Percentiles rank a stretch among this genome's conserved stretches.
Conservation (phyloP, 768 basidiomycete genomes). For the Amanita rimosa region DNA sequence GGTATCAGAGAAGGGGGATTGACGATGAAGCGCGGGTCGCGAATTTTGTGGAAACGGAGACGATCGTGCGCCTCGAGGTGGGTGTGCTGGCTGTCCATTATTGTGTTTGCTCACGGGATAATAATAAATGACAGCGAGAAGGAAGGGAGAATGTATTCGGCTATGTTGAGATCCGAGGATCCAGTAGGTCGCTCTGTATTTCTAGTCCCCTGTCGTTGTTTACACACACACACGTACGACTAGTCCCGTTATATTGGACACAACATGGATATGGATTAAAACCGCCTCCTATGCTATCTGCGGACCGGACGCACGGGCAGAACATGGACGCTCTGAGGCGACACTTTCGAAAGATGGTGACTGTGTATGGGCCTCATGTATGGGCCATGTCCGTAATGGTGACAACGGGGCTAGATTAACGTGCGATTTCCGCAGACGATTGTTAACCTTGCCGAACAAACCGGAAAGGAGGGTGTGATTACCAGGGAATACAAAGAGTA, state of each 20-base stretch:
- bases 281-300: conserved; percentile 69
- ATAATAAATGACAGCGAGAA: conserved; percentile 42
- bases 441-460: conserved; percentile 85
- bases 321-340: conserved; percentile 57
- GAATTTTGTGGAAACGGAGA: conserved; percentile 95
- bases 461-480: conserved; percentile 77
- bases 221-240: conserved; percentile 10
- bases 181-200: conserved; percentile 41
- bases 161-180: conserved; percentile 87
- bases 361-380: conserved; percentile 73
- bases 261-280: conserved; percentile 82
- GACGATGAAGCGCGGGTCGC: conserved; percentile 91
- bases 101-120: not conserved
- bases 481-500: conserved; percentile 70
- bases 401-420: not conserved
- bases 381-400: conserved; percentile 7
- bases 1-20: conserved; percentile 91
- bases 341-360: conserved; percentile 59
- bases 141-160: conserved; percentile 70
- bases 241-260: conserved; percentile 91
- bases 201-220: not conserved
- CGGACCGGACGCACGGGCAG: conserved; percentile 65
- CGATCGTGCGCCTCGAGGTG: conserved; percentile 75
- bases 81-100: conserved; percentile 8
- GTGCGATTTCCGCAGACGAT: conserved; percentile 37